Percentiles rank a stretch among this genome's conserved stretches.
These are phyloP conservation scores for Quercus cerris DNA, from an alignment of 306 rosid genomes.

Conservation along the genomic window DNA sequence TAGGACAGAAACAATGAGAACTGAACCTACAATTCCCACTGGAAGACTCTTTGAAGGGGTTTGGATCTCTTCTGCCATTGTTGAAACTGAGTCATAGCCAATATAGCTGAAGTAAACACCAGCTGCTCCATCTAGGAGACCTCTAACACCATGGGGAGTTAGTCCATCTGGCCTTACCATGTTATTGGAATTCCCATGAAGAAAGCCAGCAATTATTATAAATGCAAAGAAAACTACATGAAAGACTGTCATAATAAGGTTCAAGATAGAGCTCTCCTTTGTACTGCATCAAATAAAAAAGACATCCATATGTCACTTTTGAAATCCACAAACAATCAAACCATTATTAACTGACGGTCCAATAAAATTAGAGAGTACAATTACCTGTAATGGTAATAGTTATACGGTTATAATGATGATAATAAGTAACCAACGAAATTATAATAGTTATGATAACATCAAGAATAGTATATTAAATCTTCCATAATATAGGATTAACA, in stretches of 20 bases:
- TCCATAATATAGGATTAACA: not conserved
- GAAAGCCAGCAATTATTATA: conserved; percentile 69
- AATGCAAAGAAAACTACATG: conserved; percentile 88
- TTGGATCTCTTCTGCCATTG: conserved; percentile 90
- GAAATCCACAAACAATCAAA: conserved; percentile 31
- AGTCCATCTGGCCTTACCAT: conserved; percentile 67
- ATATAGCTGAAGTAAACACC: conserved; percentile 85
- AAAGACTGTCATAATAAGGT: conserved; percentile 82
- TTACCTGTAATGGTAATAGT: not conserved
- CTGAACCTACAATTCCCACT: conserved; percentile 86
- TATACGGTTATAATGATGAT: not conserved
- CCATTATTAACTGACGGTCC: not conserved
- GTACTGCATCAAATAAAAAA: conserved; percentile 57
- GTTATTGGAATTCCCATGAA: conserved; percentile 65
- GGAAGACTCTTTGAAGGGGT: conserved; percentile 74
- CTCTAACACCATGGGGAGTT: conserved; percentile 68
- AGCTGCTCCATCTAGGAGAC: conserved; percentile 90
- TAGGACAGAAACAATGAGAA: conserved; percentile 69
- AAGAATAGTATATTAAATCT: not conserved
- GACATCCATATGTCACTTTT: conserved; percentile 30
- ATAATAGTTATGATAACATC: not conserved
- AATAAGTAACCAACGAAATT: not conserved
- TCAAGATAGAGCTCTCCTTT: conserved; percentile 84
- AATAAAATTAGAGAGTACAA: not conserved
- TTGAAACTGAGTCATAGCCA: conserved; percentile 95